Conservation (phyloP, 306 rosid genomes). For the Citrullus mucosospermus region DNA sequence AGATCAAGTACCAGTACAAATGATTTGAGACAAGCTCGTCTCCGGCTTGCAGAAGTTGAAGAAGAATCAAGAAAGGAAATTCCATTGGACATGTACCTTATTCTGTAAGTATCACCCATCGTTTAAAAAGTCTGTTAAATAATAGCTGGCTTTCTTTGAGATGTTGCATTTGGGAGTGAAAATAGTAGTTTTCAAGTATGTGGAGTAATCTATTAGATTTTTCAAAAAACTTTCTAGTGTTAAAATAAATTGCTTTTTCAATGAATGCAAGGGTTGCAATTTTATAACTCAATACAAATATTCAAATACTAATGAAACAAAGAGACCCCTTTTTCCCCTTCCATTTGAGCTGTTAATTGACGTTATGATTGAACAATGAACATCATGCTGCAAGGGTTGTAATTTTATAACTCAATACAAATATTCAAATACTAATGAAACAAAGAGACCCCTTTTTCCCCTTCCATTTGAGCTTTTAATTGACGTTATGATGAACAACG, state of each 20-base stretch:
- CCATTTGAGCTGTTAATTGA: neutral
- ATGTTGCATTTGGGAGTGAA: neutral
- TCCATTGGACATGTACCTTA: conserved; percentile 86
- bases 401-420: neutral
- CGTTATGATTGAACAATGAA: no score
- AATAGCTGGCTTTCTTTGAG: neutral
- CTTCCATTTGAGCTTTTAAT: neutral
- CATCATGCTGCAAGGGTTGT: neutral
- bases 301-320: neutral
- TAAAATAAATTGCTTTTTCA: neutral
- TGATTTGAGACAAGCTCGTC: conserved; percentile 70
- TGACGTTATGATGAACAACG: neutral
- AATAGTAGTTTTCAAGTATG: neutral
- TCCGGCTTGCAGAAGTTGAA: conserved; percentile 62
- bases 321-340: neutral
- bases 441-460: neutral
- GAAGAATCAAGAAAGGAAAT: conserved; percentile 78
- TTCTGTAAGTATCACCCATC: conserved; percentile 48
- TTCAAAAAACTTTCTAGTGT: neutral
- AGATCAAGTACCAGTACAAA: conserved; percentile 34
- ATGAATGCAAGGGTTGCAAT: neutral
- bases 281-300: neutral
- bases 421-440: neutral
- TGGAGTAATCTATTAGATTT: neutral
- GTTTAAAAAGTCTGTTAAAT: neutral